These are phyloP conservation scores for Parasarocladium wereldwijsianum DNA, from an alignment of 2,329 filamentous ascomycete species.

Conservation along the genomic window DNA sequence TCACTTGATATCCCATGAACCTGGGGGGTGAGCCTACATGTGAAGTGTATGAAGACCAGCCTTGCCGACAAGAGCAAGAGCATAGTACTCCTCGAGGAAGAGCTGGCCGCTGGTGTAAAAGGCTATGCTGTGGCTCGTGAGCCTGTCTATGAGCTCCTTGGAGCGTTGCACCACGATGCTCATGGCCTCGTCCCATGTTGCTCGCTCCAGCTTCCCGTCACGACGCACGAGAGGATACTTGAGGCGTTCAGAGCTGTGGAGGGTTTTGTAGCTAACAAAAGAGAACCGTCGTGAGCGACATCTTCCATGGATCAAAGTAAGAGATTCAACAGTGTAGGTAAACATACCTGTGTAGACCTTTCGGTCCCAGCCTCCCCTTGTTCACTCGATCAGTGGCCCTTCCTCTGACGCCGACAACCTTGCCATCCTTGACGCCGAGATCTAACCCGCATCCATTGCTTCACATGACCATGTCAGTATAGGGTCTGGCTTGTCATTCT, in stretches of 20 bases:
- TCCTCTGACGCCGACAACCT: too few relatives aligned
- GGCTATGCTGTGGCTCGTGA: conserved; percentile 21
- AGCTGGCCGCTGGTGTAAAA: conserved; percentile 23
- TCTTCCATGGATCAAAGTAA: too few relatives aligned
- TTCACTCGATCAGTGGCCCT: too few relatives aligned
- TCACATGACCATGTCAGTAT: too few relatives aligned
- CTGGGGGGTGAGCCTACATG: conserved; percentile 16
- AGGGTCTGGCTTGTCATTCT: too few relatives aligned
- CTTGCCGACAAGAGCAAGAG: conserved; percentile 21
- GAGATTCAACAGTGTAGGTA: too few relatives aligned
- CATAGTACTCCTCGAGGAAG: conserved; percentile 23
- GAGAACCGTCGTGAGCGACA: too few relatives aligned
- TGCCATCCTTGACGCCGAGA: too few relatives aligned
- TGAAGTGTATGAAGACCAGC: conserved; percentile 21
- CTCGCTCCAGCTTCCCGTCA: conserved; percentile 18
- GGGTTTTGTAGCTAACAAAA: conserved; percentile 16
- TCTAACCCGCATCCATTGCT: too few relatives aligned
- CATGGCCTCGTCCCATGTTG: conserved; percentile 23
- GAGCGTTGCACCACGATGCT: conserved; percentile 17
- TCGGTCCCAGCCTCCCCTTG: too few relatives aligned
- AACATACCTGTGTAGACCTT: too few relatives aligned
- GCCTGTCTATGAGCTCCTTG: conserved; percentile 13
- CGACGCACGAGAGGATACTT: conserved; percentile 17
- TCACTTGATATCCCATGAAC: neutral
- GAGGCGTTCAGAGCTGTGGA: conserved; percentile 15